phyloP scores from a whole-genome alignment of 441 rosid genomes.

The Cnidoscolus chayamansa region DNA sequence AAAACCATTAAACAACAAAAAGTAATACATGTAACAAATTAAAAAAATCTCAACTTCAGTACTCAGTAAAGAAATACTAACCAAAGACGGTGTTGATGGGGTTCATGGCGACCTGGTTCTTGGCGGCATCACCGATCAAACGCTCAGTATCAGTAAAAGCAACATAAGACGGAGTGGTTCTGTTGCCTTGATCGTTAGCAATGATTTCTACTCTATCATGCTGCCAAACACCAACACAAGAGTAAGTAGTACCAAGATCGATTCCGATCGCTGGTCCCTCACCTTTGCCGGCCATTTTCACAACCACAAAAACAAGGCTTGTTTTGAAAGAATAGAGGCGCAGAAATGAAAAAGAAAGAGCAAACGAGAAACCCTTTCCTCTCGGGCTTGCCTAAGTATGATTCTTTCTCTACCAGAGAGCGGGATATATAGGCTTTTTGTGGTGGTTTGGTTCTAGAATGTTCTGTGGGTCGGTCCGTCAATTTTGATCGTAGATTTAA shows the following conservation, averaged over 20 bases:
- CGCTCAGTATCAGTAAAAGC: slow-evolving; percentile 52
- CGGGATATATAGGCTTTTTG: background rate
- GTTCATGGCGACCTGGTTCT: slow-evolving; percentile 53
- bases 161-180: slow-evolving; percentile 56
- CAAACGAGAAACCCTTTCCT: no score
- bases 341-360: background rate
- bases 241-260: slow-evolving; percentile 55
- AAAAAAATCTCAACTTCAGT: background rate
- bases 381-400: background rate
- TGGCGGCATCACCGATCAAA: slow-evolving; percentile 44
- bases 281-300: slow-evolving; percentile 35
- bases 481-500: background rate
- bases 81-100: slow-evolving; percentile 41
- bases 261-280: slow-evolving; percentile 53
- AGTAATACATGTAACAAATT: background rate
- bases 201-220: slow-evolving; percentile 61
- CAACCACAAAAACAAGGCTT: background rate
- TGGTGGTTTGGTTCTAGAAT: background rate
- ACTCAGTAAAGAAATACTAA: background rate
- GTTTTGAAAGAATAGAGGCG: background rate
- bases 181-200: slow-evolving; percentile 53
- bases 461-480: background rate
- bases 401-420: background rate
- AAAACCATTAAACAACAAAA: background rate
- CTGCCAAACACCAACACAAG: slow-evolving; percentile 56